Evolutionary conservation across 106 monocot species (phyloP).

Genomic region (Ottelia alismoides): DNA sequence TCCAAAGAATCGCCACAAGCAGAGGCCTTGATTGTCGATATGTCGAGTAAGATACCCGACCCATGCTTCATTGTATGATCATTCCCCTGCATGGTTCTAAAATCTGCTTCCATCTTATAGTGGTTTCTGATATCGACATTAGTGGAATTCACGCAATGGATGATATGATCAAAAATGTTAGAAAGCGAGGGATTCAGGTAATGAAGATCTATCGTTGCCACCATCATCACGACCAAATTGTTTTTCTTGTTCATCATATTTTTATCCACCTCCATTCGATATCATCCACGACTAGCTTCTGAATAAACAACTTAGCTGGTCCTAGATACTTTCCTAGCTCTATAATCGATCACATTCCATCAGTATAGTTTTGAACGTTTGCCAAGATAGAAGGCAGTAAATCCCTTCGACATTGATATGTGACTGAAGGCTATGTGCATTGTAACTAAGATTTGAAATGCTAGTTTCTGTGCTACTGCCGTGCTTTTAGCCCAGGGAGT

Average conservation of each 20-base stretch:
- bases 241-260: not conserved
- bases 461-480: too few relatives aligned
- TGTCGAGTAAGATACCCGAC: slow-evolving; percentile 6
- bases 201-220: not conserved
- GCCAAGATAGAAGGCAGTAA: too few relatives aligned
- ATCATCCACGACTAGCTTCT: too few relatives aligned
- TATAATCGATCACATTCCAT: too few relatives aligned
- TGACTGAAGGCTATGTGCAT: too few relatives aligned
- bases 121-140: slow-evolving; percentile 14
- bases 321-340: too few relatives aligned
- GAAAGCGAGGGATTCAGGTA: slow-evolving; percentile 14
- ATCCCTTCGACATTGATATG: too few relatives aligned
- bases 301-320: too few relatives aligned
- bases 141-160: slow-evolving; percentile 16
- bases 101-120: not conserved
- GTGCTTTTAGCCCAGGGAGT: too few relatives aligned
- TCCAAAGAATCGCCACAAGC: not conserved
- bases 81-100: not conserved
- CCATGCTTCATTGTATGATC: not conserved
- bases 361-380: too few relatives aligned
- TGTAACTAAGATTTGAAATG: too few relatives aligned
- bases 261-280: too few relatives aligned
- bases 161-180: slow-evolving; percentile 10
- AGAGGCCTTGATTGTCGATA: slow-evolving; percentile 6
- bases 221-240: not conserved